Evolutionary conservation across 1,284 basidiomycete genomes (phyloP), one percentile per base, ranked within the genome.

Genomic region (Prillingera fragicola): DNA sequence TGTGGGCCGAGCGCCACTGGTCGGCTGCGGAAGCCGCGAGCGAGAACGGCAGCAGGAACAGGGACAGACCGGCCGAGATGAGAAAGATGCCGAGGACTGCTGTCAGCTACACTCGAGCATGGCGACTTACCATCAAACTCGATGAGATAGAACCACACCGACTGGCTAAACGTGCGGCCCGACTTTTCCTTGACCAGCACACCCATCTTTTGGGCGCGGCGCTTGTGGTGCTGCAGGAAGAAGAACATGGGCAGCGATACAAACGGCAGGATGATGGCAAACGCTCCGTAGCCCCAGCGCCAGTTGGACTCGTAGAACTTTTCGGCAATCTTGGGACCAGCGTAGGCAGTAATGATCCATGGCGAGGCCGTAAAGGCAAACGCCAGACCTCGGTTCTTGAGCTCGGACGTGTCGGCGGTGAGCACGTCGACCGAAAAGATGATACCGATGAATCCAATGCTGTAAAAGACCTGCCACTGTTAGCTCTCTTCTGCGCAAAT

Each of bases 301-400:
- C 72, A 73, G 19, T 65, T 67, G 27, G 49, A 60, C 14, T 49
- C 54, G 38, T 52, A 60, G 26, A 70, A 62, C 8, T 59, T 46
- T 15, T 70, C 60, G 1, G 59, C 44, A 5, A 62, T 52, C 29
- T 65, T 54, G 29, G 73, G 57, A 2, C 71, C 72, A 17, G 63
- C 65, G 18, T 68, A 73, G 9, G 71, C 62, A 24, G 71, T 72
- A 57, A 73, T 72, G 40, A 70, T 56, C 54, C 62, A 73, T 0
- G 72, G 72, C 7, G 65, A 57, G 1, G 71, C 66, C 14, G 72
- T 71, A 45, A 71, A 64, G 44, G 65, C 72, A 24, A 64, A 73
- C 17, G 70, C 67, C 17, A 74, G 57, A 28, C 72, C 63, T 56
- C 72, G 60, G 43, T 68, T 63, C 8, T 58, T 56, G n/a, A 73